Evolutionary conservation across 1,284 basidiomycete species (phyloP).

Genomic region (Flammula alnicola): DNA sequence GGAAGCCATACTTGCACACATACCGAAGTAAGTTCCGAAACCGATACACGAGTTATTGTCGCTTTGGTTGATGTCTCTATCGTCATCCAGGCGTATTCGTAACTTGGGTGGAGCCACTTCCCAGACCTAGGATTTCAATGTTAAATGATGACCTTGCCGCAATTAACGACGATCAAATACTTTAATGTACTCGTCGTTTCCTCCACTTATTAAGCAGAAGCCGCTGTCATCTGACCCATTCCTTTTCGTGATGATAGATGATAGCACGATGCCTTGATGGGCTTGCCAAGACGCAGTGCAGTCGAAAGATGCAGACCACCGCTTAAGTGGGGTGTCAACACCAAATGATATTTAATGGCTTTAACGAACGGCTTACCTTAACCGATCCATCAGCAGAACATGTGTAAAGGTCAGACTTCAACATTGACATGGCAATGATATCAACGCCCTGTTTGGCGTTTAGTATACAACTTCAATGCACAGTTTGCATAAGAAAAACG

Average conservation of each 20-base stretch:
- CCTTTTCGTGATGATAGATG: slow-evolving; percentile 61
- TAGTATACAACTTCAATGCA: slow-evolving; percentile 7
- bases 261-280: slow-evolving; percentile 84
- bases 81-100: slow-evolving; percentile 11
- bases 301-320: slow-evolving; percentile 84
- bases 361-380: slow-evolving; percentile 49
- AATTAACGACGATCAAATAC: slow-evolving; percentile 38
- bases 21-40: slow-evolving; percentile 28
- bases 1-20: slow-evolving; percentile 1
- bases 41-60: slow-evolving; percentile 23
- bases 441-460: slow-evolving; percentile 60
- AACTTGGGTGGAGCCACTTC: slow-evolving; percentile 44
- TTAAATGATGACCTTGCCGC: not conserved
- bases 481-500: not conserved
- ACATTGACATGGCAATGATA: slow-evolving; percentile 78
- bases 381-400: slow-evolving; percentile 85
- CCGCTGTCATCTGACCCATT: slow-evolving; percentile 29
- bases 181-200: slow-evolving; percentile 85
- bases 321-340: slow-evolving; percentile 40
- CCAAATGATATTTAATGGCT: not conserved
- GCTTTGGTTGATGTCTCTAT: slow-evolving; percentile 14
- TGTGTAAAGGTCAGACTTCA: slow-evolving; percentile 81
- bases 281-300: slow-evolving; percentile 82
- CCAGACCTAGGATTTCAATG: slow-evolving; percentile 53
- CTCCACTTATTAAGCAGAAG: slow-evolving; percentile 75